Evolutionary conservation across 495 filamentous ascomycete genomes (phyloP), one percentile per base, ranked within the genome.

Genomic region (Penicillium ochrochloron): DNA sequence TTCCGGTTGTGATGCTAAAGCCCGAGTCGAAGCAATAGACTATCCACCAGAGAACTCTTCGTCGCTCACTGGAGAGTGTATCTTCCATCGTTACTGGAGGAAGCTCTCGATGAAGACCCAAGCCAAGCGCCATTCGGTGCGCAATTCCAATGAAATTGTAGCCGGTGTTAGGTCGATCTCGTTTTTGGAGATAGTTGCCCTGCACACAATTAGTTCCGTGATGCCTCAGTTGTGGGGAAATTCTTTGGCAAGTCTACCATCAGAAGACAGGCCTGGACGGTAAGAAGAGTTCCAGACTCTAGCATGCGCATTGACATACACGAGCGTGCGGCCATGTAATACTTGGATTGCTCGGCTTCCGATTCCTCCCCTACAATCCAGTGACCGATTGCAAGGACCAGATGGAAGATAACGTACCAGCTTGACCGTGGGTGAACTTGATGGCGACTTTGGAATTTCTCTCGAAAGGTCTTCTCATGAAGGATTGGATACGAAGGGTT

Each of bases 71-170:
- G 10, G 9, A 48, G 44, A 48, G 44, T 25, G 44, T 48, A 23
- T 14, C 44, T 48, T 48, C 44, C 44, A 10, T 25, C 19, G 42
- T 23, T 8, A 3, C 42, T 7, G 19, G 23, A 15, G 37, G 56
- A 58, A 15, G 12, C 3, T 44, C 23, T 31, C 35, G 37, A 25
- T 58, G 56, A 27, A 58, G 25, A 19, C 56, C 56, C 25, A 58
- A 33, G 3, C 56, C 56, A 31, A 41, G 39, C 1, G 76, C 80
- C 77, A 81, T 81, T 9, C 77, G 67, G 25, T 75, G 66, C 19
- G 79, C 80, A 15, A 79, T 65, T 12, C 80, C 80, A 31, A 67
- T 63, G 15, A 55, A 71, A 42, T 68, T 68, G 54, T 68, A 66
- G 5, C 68, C 60, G 0, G 68, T 66, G 27, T 68, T 71, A 5